Evolutionary conservation across 768 basidiomycete species (phyloP), one percentile per base, ranked within the genome.

Genomic region (Kwoniella pini): DNA sequence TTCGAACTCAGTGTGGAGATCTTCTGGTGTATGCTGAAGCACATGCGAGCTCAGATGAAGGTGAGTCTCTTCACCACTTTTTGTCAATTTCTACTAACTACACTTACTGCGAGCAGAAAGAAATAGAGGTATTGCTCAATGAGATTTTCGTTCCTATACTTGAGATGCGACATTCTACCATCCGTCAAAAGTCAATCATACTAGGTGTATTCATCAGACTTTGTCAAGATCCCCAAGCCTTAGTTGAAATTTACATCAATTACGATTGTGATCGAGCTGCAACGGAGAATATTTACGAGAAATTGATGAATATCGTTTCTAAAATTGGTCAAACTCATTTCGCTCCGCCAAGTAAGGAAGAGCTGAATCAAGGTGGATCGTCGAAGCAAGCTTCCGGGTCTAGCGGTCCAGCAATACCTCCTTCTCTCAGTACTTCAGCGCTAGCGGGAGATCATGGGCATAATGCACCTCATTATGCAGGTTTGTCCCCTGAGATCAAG

Each of bases 1-100:
- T 99, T 99, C 78, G 96, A 99, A 76, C 86, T 93, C 52, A 92
- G 91, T 71, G 94, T 97, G 49, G 96, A 98, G 80, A 96, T 98
- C 60, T 98, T 98, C 80, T 97, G 95, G 92, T 85, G 91, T 69
- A 89, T 96, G 49, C 78, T 98, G n/a, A 86, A 88, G 43, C 90
- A 91, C 11, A 87, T 99, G 86, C 85, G 96, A 27, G 91, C 90
- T 17, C 95, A 91, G 81, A 84, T 99, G 68, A 99, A 99, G 87
- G 93, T 91, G 67, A 39, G 80, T 69, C 3, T 15, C 6, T 3
- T n/a, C 4, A 3, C 17, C 19, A 5, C 15, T 30, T 7, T 3
- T 31, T 30, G n/a, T 48, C 12, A 42, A 4, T 19, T 19, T 2
- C n/a, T 53, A 48, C 51, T 54, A 26, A 60, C 24, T 9, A 48